phyloP scores from a whole-genome alignment of 352 stramenopile species.

The Phytophthora cajani region DNA sequence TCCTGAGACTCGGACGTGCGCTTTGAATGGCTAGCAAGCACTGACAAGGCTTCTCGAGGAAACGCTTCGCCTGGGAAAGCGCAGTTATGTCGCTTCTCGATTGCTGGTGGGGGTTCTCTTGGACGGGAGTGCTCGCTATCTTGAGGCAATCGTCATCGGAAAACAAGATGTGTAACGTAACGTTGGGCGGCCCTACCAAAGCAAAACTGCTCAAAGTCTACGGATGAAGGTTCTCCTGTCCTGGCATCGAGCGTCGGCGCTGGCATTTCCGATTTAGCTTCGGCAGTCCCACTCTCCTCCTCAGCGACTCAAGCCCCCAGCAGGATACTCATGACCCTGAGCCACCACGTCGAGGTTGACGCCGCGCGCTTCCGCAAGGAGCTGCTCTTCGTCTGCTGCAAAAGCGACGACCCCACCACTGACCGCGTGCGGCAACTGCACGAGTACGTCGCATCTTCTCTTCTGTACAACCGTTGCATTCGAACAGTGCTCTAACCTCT shows the following conservation, averaged over 20 bases:
- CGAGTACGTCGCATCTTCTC: constrained; percentile 30
- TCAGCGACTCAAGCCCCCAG: constrained; percentile 7
- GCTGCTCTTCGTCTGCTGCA: constrained; percentile 44
- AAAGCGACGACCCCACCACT: constrained; percentile 27
- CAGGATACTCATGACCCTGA: constrained; percentile 26
- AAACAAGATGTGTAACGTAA: constrained; percentile 13
- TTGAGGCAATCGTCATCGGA: constrained; percentile 31
- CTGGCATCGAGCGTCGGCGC: neutral
- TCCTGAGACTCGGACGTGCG: neutral
- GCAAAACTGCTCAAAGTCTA: constrained; percentile 23
- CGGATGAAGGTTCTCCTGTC: neutral
- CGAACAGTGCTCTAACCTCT: neutral
- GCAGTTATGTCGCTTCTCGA: constrained; percentile 17
- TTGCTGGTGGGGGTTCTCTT: constrained; percentile 4
- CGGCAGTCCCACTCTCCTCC: constrained; percentile 14
- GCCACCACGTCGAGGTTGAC: constrained; percentile 25
- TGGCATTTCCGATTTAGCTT: constrained; percentile 19
- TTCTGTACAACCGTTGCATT: neutral
- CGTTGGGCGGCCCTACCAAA: constrained; percentile 5
- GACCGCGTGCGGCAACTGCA: constrained; percentile 40
- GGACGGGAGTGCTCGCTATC: constrained; percentile 7
- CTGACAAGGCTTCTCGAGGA: neutral
- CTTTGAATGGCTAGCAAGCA: neutral
- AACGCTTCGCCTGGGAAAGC: constrained; percentile 9
- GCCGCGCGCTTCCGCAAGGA: constrained; percentile 35